phyloP scores from a whole-genome alignment of 1,284 basidiomycete species.

The Bondarzewia mesenterica region DNA sequence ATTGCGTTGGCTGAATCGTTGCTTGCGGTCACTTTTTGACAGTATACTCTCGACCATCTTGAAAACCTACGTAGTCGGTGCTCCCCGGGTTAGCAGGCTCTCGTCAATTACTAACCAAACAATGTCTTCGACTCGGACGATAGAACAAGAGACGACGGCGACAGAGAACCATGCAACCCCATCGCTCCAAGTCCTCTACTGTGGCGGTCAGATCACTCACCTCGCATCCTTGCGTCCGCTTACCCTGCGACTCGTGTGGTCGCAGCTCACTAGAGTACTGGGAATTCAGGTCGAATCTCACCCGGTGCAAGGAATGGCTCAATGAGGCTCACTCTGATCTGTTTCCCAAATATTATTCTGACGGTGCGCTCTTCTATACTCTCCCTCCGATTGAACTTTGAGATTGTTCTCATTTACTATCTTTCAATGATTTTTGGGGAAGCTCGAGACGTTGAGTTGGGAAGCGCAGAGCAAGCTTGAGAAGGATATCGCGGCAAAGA shows the following conservation, averaged over 20 bases:
- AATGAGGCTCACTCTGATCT: slow-evolving; percentile 58
- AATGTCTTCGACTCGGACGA: slow-evolving; percentile 8
- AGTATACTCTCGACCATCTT: too few relatives aligned
- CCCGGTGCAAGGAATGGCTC: slow-evolving; percentile 86
- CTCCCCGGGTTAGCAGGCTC: too few relatives aligned
- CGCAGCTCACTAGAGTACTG: slow-evolving; percentile 86
- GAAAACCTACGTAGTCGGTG: too few relatives aligned
- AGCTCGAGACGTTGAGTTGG: slow-evolving; percentile 79
- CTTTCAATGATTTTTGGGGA: too few relatives aligned
- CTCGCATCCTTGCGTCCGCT: background rate
- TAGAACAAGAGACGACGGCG: slow-evolving; percentile 12
- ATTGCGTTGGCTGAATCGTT: too few relatives aligned
- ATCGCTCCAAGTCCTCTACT: slow-evolving; percentile 53
- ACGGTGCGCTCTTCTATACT: slow-evolving; percentile 47
- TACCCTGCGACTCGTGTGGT: background rate
- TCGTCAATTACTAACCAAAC: too few relatives aligned
- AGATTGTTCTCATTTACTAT: background rate
- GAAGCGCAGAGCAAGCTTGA: slow-evolving; percentile 83
- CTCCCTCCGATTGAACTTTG: background rate
- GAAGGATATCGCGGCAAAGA: slow-evolving; percentile 85
- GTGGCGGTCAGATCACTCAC: slow-evolving; percentile 39
- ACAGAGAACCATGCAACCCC: slow-evolving; percentile 31
- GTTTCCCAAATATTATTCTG: slow-evolving; percentile 77
- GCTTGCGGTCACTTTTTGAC: too few relatives aligned
- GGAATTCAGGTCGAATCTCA: slow-evolving; percentile 82